These are phyloP conservation scores for Fagopyrum esculentum DNA, from an alignment of 148 eudicot species.

Conservation along the genomic window DNA sequence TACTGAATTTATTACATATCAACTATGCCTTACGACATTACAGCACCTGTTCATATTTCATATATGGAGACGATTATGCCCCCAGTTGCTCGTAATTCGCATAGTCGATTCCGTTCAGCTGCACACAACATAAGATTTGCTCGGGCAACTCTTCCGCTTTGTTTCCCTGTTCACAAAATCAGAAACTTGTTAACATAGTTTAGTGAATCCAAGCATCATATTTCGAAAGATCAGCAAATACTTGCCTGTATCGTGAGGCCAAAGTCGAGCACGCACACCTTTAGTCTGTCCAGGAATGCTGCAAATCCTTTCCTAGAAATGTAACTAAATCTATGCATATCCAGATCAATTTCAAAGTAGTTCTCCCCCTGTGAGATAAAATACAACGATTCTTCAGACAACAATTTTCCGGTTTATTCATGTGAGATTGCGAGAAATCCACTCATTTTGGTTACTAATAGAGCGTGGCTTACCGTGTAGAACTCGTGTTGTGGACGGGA, in stretches of 20 bases:
- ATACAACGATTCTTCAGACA: too few species aligned
- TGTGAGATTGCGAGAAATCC: background rate
- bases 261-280: slow-evolving; percentile 71
- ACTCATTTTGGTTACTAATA: background rate
- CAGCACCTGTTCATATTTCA: background rate
- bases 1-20: background rate
- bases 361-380: slow-evolving; percentile 64
- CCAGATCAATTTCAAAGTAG: slow-evolving; percentile 92
- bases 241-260: slow-evolving; percentile 97
- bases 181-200: background rate
- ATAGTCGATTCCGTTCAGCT: slow-evolving; percentile 71
- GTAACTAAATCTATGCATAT: slow-evolving; percentile 95
- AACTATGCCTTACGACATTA: background rate
- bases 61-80: background rate
- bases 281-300: slow-evolving; percentile 68
- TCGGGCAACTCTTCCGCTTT: slow-evolving; percentile 89
- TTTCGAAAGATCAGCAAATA: background rate
- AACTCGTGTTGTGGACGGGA: slow-evolving; percentile 93
- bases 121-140: slow-evolving; percentile 62
- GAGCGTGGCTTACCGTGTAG: slow-evolving; percentile 40
- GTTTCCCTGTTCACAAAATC: slow-evolving; percentile 51
- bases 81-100: slow-evolving; percentile 55
- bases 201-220: background rate
- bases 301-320: slow-evolving; percentile 94
- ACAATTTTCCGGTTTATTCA: too few species aligned